Base-by-base conservation (phyloP, 1,284 basidiomycete species). In the Microbotryomycetes sp. region DNA sequence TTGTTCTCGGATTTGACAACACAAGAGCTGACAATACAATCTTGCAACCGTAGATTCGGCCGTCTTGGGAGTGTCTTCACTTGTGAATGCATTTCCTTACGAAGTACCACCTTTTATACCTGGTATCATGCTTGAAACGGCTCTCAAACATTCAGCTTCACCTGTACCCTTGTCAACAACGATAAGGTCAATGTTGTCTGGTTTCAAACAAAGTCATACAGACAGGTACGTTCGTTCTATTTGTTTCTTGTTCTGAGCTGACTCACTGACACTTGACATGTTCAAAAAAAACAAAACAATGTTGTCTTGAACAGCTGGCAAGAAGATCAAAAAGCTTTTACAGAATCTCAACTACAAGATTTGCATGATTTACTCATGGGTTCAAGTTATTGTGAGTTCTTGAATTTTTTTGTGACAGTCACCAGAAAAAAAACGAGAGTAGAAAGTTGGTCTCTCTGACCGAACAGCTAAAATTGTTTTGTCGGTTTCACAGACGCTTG, bases 291-390 rank as follows among this genome's bases (percentile, higher is more conserved):
- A n/a, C n/a, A n/a, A n/a, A n/a, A n/a, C 47, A 48, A 22, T 36
- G 48, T 49, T 52, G 29, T 61, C 25, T 62, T 61, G 59, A 90
- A 92, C 74, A 92, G 88, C 55, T 92, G 90, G 89, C 86, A 88
- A 68, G 89, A 88, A 71, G 93, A 97, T 76, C 88, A 93, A 75
- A 81, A 85, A 65, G 82, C 83, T 63, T 97, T 98, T 76, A 84
- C 88, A 70, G 89, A 93, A 74, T 92, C 94, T 73, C 91, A 94
- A 74, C 76, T 92, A 48, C 86, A 88, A 72, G 86, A 84, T 68
- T 81, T 96, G 70, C 89, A 89, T 48, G 88, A 88, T 49, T 89
- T 93, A 81, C 80, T 93, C 49, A 88, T 90, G 25, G 91, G 91
- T 28, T 92, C 89, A 46, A 91, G 88, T 1, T 94, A 94, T 23